Conservation (phyloP, 2,329 filamentous ascomycete genomes). For the Zymoseptoria tritici region DNA sequence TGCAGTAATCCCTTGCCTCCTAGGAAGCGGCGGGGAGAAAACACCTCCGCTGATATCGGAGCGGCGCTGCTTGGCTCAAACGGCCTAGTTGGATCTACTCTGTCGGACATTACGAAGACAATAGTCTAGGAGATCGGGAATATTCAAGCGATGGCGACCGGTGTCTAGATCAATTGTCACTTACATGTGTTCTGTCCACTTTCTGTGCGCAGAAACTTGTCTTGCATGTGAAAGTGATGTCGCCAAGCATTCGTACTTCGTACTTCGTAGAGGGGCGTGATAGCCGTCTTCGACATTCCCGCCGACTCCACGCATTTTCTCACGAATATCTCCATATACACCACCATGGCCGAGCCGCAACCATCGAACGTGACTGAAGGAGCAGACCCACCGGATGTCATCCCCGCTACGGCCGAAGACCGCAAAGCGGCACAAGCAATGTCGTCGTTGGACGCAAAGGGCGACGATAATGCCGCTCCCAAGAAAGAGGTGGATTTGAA, state of each 20-base stretch:
- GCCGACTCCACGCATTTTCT: too few species aligned
- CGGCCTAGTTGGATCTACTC: too few species aligned
- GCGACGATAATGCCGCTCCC: conserved; percentile 38
- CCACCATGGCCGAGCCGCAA: conserved; percentile 55
- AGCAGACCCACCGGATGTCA: conserved; percentile 50
- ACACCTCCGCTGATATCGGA: too few species aligned
- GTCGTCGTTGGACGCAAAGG: conserved; percentile 57
- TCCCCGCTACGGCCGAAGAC: conserved; percentile 59
- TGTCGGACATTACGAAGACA: too few species aligned
- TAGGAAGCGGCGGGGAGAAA: too few species aligned
- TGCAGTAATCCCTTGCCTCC: neutral
- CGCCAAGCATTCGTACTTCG: neutral
- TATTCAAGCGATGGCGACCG: too few species aligned
- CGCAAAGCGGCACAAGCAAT: conserved; percentile 69
- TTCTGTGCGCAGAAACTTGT: neutral
- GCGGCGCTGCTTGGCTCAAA: too few species aligned
- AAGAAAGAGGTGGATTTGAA: conserved; percentile 60
- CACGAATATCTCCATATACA: neutral
- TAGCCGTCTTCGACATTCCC: too few species aligned
- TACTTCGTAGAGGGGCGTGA: neutral
- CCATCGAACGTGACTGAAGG: conserved; percentile 53
- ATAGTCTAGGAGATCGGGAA: too few species aligned
- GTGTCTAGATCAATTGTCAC: too few species aligned
- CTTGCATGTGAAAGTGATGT: neutral
- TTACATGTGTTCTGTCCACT: neutral